A percentile compares a stretch with the other conserved stretches of the same genome.
These are phyloP conservation scores for Pichia sp. DNA, from an alignment of 1,139 yeast species.

Conservation along the genomic window DNA sequence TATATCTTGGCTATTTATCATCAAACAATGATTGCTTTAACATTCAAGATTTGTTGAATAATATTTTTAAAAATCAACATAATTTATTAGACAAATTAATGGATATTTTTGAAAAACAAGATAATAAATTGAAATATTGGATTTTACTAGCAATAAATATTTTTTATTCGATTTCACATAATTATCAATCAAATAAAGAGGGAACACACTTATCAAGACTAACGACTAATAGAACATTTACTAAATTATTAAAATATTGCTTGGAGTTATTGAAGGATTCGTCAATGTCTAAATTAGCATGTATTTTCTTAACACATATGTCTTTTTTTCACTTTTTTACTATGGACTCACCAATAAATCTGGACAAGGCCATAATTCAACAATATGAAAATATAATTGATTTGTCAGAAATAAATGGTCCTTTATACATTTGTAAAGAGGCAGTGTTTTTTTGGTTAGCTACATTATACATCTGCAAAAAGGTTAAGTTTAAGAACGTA, in stretches of 20 bases:
- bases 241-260: constrained; percentile 35
- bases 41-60: neutral
- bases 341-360: neutral
- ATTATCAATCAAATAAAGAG: neutral
- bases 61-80: constrained; percentile 3
- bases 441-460: constrained; percentile 51
- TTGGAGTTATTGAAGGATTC: constrained; percentile 41
- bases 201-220: no score
- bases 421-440: constrained; percentile 38
- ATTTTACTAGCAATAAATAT: constrained; percentile 10
- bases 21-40: constrained; percentile 1
- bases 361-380: constrained; percentile 37
- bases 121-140: constrained; percentile 17
- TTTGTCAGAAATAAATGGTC: constrained; percentile 55
- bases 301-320: constrained; percentile 22
- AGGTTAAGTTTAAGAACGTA: constrained; percentile 27
- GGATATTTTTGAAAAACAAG: constrained; percentile 18
- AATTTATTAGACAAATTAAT: constrained; percentile 11
- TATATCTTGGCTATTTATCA: constrained; percentile 12
- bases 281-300: constrained; percentile 28
- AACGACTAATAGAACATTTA: constrained; percentile 7
- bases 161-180: constrained; percentile 5
- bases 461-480: constrained; percentile 34
- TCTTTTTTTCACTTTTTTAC: constrained; percentile 15
- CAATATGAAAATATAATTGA: constrained; percentile 47